Conservation (phyloP, 257 asterid species). For the Salvia hispanica region DNA sequence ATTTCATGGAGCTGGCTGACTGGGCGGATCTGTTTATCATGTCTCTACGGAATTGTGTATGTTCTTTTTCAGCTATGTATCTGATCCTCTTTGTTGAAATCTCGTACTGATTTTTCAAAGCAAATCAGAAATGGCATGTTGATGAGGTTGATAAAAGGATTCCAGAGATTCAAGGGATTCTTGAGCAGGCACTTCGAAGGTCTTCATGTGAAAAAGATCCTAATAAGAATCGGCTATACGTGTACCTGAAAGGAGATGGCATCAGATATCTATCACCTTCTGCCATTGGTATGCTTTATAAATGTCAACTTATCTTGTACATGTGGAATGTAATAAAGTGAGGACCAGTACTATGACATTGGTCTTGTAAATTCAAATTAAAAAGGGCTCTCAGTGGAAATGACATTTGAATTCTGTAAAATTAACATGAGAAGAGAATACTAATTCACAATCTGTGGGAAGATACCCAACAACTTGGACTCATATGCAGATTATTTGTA, state of each 20-base stretch:
- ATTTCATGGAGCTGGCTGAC: conserved; percentile 96
- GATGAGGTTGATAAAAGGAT: conserved; percentile 76
- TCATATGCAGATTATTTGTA: conserved; percentile 7
- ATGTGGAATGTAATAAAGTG: neutral
- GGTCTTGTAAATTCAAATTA: conserved; percentile 5
- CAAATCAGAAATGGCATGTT: conserved; percentile 81
- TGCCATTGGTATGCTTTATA: conserved; percentile 50
- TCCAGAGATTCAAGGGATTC: conserved; percentile 86
- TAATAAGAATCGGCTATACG: conserved; percentile 71
- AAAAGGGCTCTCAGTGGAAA: conserved; percentile 9
- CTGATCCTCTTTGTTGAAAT: conserved; percentile 24
- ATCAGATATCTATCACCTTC: conserved; percentile 51
- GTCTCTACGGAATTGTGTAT: conserved; percentile 83
- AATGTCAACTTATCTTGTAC: neutral
- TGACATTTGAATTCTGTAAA: conserved; percentile 20
- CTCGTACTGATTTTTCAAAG: conserved; percentile 41
- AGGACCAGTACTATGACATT: neutral
- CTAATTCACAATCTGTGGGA: conserved; percentile 13
- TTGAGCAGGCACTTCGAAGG: conserved; percentile 88
- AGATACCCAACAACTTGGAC: conserved; percentile 11
- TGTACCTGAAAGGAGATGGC: conserved; percentile 63
- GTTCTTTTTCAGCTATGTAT: conserved; percentile 31
- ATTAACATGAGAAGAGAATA: neutral
- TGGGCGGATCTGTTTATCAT: conserved; percentile 95
- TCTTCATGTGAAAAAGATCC: conserved; percentile 96